Conservation (phyloP, 805 yeast genomes). For the Priceomyces haplophilus region DNA sequence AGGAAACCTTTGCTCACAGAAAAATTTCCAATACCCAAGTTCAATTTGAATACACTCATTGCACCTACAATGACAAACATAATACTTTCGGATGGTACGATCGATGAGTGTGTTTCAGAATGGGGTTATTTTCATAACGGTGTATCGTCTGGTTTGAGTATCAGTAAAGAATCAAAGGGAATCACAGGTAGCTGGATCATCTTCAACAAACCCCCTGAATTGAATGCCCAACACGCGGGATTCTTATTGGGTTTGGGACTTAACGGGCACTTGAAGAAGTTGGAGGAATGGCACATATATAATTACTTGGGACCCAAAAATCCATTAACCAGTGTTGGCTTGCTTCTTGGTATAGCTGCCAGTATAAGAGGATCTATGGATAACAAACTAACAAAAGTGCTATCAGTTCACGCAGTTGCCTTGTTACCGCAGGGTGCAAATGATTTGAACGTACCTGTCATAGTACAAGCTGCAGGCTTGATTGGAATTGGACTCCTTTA, state of each 20-base stretch:
- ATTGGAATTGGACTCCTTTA: conserved; percentile 87
- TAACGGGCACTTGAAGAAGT: conserved; percentile 75
- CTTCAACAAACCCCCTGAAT: conserved; percentile 69
- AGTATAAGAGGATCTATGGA: conserved; percentile 82
- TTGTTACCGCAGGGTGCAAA: conserved; percentile 87
- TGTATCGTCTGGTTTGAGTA: conserved; percentile 77
- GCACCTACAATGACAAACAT: conserved; percentile 66
- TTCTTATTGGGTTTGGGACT: conserved; percentile 88
- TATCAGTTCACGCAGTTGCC: conserved; percentile 91
- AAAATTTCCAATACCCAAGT: conserved; percentile 70
- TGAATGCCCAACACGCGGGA: conserved; percentile 89
- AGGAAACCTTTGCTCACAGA: conserved; percentile 81
- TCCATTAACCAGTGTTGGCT: conserved; percentile 77
- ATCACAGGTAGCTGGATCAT: conserved; percentile 90
- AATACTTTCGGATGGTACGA: conserved; percentile 50
- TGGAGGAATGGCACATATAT: conserved; percentile 96
- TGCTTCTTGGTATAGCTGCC: conserved; percentile 89
- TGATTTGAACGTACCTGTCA: conserved; percentile 76
- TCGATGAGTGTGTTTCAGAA: conserved; percentile 48
- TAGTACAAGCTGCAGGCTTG: conserved; percentile 89
- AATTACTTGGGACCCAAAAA: conserved; percentile 90
- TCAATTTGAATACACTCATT: conserved; percentile 66
- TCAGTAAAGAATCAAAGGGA: conserved; percentile 64
- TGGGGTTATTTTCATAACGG: conserved; percentile 96
- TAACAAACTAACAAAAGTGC: conserved; percentile 79